Base-by-base conservation (phyloP, 768 basidiomycete species). In the Rickenella mellea region DNA sequence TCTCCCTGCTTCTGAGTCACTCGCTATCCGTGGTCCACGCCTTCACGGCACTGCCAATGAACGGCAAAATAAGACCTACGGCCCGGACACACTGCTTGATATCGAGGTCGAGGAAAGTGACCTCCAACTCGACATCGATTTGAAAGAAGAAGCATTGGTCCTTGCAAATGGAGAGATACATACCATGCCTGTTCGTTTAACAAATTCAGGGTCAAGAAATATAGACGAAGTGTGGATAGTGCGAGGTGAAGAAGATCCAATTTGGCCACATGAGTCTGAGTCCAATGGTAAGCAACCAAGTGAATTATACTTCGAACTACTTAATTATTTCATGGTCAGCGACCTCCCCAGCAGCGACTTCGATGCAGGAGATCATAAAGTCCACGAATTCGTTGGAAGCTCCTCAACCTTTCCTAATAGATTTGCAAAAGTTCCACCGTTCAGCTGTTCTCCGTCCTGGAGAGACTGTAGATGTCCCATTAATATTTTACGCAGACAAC, bases 221-320 rank as follows among this genome's bases (percentile, higher is more conserved):
- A 71, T 93, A 20, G 61, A 60, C 9, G 85, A 89, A 45, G 50
- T 89, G n/a, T 85, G 85, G 83, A 57, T 83, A 47, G 64, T 89
- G 2, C 50, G 69, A 36, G 78, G 72, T 22, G 55, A 66, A 17
- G 73, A 75, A 14, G 81, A 84, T 51, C 79, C 74, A 48, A 52
- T 85, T n/a, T 80, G 76, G 75, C 41, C 80, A 2, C 57, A 60
- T 24, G 38, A 49, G 28, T 46, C 50, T 19, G 64, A 62, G 1
- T 45, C 50, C 22, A 50, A 55, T n/a, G 33, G 33, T 36, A 15
- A 17, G 33, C 12, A 10, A 3, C 19, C 15, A 19, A 3, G 15
- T 36, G 9, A 19, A 36, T 17, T 10, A 3, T 3, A 2, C 33
- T 36, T 36, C n/a, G n/a, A n/a, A 38, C 11, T 15, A 30, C 24